A percentile compares a stretch with the other conserved stretches of the same genome.
Conservation (phyloP, 106 monocot genomes). For the Acanthochlamys bracteata region DNA sequence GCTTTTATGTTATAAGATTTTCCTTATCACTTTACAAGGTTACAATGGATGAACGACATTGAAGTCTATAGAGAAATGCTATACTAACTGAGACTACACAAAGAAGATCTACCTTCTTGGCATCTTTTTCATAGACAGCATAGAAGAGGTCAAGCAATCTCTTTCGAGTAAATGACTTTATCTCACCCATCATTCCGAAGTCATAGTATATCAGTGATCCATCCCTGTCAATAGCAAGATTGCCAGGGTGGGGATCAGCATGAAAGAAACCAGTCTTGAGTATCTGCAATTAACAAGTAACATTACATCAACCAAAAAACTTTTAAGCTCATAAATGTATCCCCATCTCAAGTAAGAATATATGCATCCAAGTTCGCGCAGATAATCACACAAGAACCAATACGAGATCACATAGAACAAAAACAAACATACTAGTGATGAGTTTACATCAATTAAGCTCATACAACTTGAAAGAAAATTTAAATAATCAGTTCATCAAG, state of each 20-base stretch:
- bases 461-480: too few relatives aligned
- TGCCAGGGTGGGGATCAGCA: conserved; percentile 99
- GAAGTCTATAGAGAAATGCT: too few relatives aligned
- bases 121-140: conserved; percentile 92
- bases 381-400: too few relatives aligned
- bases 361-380: too few relatives aligned
- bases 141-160: conserved; percentile 83
- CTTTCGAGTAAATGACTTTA: conserved; percentile 89
- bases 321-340: too few relatives aligned
- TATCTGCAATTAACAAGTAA: conserved; percentile 38
- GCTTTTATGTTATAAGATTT: too few relatives aligned
- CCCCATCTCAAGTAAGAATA: too few relatives aligned
- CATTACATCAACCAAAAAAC: conserved; percentile 1
- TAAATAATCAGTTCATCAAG: too few relatives aligned
- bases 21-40: background rate
- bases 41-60: background rate
- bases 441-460: too few relatives aligned
- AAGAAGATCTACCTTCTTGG: conserved; percentile 68
- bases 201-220: conserved; percentile 95
- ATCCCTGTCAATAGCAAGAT: conserved; percentile 89
- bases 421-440: too few relatives aligned
- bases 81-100: background rate
- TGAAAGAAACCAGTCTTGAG: conserved; percentile 97
- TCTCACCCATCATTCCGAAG: conserved; percentile 99
- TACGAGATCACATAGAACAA: too few relatives aligned